Evolutionary conservation across 2,329 filamentous ascomycete genomes (phyloP).

Genomic region (Aspergillus proliferans): DNA sequence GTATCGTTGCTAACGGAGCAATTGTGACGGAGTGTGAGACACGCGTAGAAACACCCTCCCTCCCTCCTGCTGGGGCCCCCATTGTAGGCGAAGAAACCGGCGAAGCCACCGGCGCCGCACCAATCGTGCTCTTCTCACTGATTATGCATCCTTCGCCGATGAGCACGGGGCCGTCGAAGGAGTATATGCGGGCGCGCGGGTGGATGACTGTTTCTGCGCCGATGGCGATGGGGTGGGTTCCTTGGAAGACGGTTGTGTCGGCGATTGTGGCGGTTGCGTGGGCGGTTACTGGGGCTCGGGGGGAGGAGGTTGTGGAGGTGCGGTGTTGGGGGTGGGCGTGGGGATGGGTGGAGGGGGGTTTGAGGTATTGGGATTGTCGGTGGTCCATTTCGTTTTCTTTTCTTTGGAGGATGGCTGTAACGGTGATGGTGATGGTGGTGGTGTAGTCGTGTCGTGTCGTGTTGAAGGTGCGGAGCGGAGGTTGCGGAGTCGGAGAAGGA

Average conservation of each 20-base stretch:
- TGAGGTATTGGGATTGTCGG: slow-evolving; percentile 18
- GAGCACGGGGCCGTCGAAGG: slow-evolving; percentile 69
- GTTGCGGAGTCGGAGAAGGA: background rate
- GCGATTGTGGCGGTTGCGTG: slow-evolving; percentile 35
- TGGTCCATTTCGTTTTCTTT: slow-evolving; percentile 9
- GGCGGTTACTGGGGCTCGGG: slow-evolving; percentile 31
- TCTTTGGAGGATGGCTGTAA: background rate
- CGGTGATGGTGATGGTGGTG: background rate
- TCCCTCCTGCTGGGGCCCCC: background rate
- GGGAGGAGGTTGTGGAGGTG: slow-evolving; percentile 18
- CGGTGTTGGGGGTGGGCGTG: slow-evolving; percentile 33
- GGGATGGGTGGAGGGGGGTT: slow-evolving; percentile 31
- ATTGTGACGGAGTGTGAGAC: slow-evolving; percentile 36
- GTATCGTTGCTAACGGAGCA: slow-evolving; percentile 31
- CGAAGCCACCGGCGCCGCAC: slow-evolving; percentile 42
- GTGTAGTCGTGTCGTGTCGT: background rate
- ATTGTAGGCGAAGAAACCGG: slow-evolving; percentile 6
- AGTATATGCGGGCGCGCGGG: slow-evolving; percentile 72
- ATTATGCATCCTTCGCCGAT: slow-evolving; percentile 78
- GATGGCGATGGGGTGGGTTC: slow-evolving; percentile 71
- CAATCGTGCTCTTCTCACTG: slow-evolving; percentile 54
- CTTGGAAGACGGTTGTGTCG: slow-evolving; percentile 42
- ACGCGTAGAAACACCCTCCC: slow-evolving; percentile 16
- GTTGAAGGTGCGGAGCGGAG: background rate
- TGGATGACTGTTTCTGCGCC: slow-evolving; percentile 76